A percentile compares a stretch with the other conserved stretches of the same genome.
Evolutionary conservation across 306 rosid species (phyloP).

Genomic region (Inga leiocalycina): DNA sequence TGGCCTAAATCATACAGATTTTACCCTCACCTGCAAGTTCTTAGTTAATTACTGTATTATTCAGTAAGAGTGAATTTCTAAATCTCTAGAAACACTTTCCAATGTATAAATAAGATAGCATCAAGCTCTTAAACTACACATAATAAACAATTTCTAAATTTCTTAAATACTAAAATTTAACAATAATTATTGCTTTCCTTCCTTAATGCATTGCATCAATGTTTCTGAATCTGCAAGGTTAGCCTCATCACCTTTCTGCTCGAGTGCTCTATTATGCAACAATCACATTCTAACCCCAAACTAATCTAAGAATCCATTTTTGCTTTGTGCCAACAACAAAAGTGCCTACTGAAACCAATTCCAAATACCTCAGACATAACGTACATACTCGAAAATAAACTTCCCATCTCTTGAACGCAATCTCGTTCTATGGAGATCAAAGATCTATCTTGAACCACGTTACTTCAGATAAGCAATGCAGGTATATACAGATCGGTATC

Average conservation of each 20-base stretch:
- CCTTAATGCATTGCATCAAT: background rate
- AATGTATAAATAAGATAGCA: background rate
- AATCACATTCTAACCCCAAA: background rate
- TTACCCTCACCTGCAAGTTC: background rate
- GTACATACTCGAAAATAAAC: background rate
- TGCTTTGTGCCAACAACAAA: background rate
- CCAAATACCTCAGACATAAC: background rate
- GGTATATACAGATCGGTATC: background rate
- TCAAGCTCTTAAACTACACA: background rate
- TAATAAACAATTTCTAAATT: background rate
- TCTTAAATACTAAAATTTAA: background rate
- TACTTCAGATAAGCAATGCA: background rate
- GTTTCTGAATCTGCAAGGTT: background rate
- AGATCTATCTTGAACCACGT: background rate
- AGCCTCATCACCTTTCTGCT: background rate
- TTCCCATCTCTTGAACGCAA: background rate
- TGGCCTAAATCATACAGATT: background rate
- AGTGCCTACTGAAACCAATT: background rate
- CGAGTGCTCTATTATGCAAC: background rate
- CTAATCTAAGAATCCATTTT: background rate
- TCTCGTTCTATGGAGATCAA: background rate
- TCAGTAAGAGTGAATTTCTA: no score
- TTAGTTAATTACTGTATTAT: background rate
- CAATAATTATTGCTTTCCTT: background rate
- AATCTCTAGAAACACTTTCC: background rate